Percentiles rank a stretch among this genome's conserved stretches.
These are phyloP conservation scores for Nemania serpens DNA, from an alignment of 2,329 filamentous ascomycete species.

Conservation along the genomic window DNA sequence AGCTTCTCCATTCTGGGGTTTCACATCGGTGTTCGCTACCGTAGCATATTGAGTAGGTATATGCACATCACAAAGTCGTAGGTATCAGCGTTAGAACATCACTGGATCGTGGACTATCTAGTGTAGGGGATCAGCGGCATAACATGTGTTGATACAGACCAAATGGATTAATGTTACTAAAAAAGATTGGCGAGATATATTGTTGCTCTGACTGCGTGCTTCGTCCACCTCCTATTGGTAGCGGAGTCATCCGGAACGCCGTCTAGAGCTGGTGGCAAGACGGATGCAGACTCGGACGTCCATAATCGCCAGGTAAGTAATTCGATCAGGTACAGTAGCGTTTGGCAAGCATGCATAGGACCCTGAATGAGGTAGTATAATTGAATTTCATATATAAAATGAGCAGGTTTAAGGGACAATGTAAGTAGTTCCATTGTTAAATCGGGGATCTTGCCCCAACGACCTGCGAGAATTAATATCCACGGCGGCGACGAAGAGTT, in stretches of 20 bases:
- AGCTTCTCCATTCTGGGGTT: not conserved
- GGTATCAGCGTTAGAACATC: not conserved
- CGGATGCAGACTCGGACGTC: not conserved
- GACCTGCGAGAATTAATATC: no score
- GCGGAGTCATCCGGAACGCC: not conserved
- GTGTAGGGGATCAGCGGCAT: no score
- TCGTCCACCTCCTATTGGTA: slow-evolving; percentile 2
- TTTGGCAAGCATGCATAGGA: no score
- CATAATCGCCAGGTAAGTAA: not conserved
- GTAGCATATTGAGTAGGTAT: not conserved
- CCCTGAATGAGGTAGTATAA: no score
- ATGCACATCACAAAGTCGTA: not conserved
- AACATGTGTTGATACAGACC: not conserved
- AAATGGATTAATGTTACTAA: not conserved
- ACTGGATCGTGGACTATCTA: not conserved
- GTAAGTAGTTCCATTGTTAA: no score
- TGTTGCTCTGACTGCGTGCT: not conserved
- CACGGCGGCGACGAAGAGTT: no score
- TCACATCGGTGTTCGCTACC: not conserved
- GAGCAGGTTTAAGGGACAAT: no score
- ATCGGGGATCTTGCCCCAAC: no score
- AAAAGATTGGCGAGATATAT: not conserved
- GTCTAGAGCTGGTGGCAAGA: not conserved
- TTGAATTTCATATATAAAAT: no score
- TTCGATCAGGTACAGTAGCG: not conserved